Conservation (phyloP, 2,329 filamentous ascomycete genomes). For the Didymella segeticola region DNA sequence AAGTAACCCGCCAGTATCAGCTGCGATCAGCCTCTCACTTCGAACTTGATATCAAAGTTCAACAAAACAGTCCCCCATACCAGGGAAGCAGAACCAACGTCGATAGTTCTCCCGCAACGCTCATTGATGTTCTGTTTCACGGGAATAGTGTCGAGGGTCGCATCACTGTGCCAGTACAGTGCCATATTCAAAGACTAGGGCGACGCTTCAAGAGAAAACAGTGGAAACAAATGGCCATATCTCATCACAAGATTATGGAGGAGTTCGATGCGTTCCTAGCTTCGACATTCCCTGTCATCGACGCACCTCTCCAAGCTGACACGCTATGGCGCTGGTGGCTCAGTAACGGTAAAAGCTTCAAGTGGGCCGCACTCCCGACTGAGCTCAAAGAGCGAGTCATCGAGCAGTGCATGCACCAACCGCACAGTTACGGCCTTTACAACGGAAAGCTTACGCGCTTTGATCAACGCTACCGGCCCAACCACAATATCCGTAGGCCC, state of each 20-base stretch:
- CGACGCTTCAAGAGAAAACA: background rate
- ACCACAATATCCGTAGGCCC: background rate
- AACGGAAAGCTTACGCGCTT: background rate
- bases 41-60: background rate
- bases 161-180: background rate
- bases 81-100: too few relatives aligned
- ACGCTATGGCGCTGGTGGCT: constrained; percentile 31
- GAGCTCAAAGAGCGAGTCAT: constrained; percentile 39
- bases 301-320: background rate
- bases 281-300: constrained; percentile 3
- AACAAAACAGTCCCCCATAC: background rate
- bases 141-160: background rate
- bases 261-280: constrained; percentile 12
- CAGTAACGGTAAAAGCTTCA: constrained; percentile 32
- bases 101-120: background rate
- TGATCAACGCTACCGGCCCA: background rate
- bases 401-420: constrained; percentile 24
- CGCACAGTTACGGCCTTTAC: background rate
- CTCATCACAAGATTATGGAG: background rate
- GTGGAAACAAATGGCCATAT: background rate
- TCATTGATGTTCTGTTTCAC: background rate
- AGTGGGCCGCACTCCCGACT: constrained; percentile 32
- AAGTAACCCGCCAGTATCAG: background rate
- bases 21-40: background rate
- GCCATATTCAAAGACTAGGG: background rate